Conservation (phyloP, 75 land plant genomes). For the Azolla pinnata region DNA sequence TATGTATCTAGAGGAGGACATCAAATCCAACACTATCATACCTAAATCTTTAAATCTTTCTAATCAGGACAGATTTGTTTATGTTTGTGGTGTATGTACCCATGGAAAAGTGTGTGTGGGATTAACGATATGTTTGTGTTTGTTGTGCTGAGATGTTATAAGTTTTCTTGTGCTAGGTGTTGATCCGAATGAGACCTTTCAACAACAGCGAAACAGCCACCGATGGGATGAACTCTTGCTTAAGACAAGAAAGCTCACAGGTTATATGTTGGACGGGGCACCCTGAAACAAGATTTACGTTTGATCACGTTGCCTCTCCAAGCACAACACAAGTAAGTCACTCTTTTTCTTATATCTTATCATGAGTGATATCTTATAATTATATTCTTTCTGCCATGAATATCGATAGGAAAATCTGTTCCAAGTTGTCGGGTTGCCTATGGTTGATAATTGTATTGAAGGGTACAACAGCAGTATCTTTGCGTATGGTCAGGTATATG, state of each 20-base stretch:
- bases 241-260: slow-evolving; percentile 83
- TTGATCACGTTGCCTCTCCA: slow-evolving; percentile 97
- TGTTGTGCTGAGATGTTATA: not conserved
- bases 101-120: not conserved
- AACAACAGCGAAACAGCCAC: slow-evolving; percentile 42
- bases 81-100: not conserved
- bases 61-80: not conserved
- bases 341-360: not conserved
- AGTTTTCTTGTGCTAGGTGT: slow-evolving; percentile 43
- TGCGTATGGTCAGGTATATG: slow-evolving; percentile 95
- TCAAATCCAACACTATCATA: too few relatives aligned
- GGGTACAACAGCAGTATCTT: slow-evolving; percentile 99
- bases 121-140: not conserved
- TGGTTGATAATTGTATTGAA: slow-evolving; percentile 94
- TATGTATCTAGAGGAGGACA: too few relatives aligned
- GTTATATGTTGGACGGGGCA: slow-evolving; percentile 76
- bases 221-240: slow-evolving; percentile 60
- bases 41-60: not conserved
- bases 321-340: slow-evolving; percentile 56
- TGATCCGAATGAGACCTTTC: slow-evolving; percentile 75
- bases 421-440: slow-evolving; percentile 77
- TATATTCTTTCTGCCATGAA: not conserved
- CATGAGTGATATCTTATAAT: not conserved
- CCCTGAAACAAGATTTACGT: slow-evolving; percentile 78
- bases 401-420: slow-evolving; percentile 71